A percentile compares a stretch with the other conserved stretches of the same genome.
These are phyloP conservation scores for Pseudonitzschia delicatissima DNA, from an alignment of 108 stramenopile genomes.

Conservation along the genomic window DNA sequence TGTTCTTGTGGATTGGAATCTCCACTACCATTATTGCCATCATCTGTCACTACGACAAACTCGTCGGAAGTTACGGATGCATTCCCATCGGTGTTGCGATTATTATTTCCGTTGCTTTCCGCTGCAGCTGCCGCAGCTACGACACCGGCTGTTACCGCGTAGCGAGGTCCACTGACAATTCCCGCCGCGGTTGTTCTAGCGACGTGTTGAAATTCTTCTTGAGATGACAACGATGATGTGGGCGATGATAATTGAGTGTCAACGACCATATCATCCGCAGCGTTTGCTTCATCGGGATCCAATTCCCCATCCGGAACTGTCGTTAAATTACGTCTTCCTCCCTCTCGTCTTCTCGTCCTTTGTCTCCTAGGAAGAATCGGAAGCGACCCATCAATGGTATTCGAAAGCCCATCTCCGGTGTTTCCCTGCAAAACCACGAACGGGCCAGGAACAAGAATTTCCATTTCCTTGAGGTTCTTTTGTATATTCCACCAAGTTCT, in stretches of 20 bases:
- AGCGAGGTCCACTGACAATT: not conserved
- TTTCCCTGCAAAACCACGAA: constrained; percentile 66
- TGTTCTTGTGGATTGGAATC: constrained; percentile 1
- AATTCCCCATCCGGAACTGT: too few relatives aligned
- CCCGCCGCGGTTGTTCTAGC: not conserved
- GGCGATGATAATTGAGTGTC: too few relatives aligned
- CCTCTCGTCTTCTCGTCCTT: not conserved
- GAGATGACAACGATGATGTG: too few relatives aligned
- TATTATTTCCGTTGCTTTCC: not conserved
- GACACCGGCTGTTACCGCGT: not conserved
- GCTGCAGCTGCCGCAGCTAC: not conserved
- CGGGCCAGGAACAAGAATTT: constrained; percentile 49
- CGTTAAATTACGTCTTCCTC: constrained; percentile 5
- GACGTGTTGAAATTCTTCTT: not conserved
- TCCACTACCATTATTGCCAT: not conserved
- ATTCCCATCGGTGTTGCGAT: not conserved
- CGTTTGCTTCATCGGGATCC: too few relatives aligned
- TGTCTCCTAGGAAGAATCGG: constrained; percentile 22
- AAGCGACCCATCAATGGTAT: constrained; percentile 42
- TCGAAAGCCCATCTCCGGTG: constrained; percentile 61
- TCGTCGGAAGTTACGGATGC: not conserved
- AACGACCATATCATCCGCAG: too few relatives aligned
- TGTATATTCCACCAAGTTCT: not conserved
- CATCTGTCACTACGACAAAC: constrained; percentile 7
- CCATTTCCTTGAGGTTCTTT: not conserved